phyloP scores from a whole-genome alignment of 129 eudicot species.

The Gnaphalium uliginosum region DNA sequence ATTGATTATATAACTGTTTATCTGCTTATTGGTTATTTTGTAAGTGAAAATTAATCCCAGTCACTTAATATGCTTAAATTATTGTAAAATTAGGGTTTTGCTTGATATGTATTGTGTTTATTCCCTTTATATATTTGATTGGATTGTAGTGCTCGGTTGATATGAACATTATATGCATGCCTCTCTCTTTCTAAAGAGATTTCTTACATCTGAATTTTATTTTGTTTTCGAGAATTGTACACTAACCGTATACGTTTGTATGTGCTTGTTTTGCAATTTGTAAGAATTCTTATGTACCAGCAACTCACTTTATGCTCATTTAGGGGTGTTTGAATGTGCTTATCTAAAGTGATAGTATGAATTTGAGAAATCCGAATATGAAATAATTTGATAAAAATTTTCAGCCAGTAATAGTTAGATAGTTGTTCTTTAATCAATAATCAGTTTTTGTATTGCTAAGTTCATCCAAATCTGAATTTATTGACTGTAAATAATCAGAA shows the following conservation, averaged over 20 bases:
- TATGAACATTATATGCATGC: no score
- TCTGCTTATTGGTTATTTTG: no score
- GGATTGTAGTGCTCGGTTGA: no score
- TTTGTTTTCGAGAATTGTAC: no score
- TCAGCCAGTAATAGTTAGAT: background rate
- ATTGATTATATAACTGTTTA: no score
- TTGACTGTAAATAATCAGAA: background rate
- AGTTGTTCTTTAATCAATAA: background rate
- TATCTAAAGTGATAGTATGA: background rate
- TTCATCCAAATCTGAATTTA: background rate
- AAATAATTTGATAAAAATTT: background rate
- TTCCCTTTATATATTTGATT: no score
- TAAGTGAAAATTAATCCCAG: no score
- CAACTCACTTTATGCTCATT: background rate
- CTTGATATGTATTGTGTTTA: no score
- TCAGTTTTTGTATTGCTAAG: background rate
- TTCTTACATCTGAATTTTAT: no score
- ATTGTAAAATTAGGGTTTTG: no score
- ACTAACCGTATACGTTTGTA: background rate
- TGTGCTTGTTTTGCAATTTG: constrained; percentile 5
- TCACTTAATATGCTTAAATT: no score
- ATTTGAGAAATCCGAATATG: background rate
- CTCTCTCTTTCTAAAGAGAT: no score
- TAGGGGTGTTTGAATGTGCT: constrained; percentile 6
- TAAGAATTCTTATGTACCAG: background rate